Evolutionary conservation across 495 filamentous ascomycete species (phyloP).

Genomic region (Aspergillus indologenus): DNA sequence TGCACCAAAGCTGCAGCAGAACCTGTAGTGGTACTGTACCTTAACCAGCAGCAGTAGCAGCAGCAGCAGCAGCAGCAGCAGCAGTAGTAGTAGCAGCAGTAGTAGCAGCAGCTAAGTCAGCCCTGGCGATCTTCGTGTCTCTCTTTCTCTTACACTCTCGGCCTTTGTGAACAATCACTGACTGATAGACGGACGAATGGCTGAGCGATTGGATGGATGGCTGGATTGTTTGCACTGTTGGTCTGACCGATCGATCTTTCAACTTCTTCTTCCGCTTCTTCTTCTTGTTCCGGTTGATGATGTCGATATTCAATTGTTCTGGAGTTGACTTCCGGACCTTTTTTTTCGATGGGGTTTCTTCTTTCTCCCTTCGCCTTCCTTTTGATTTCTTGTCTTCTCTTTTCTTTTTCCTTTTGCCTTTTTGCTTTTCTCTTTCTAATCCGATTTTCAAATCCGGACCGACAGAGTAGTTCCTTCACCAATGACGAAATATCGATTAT

Average conservation of each 20-base stretch:
- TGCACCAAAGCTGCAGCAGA: slow-evolving; percentile 7
- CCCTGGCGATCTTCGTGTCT: not conserved
- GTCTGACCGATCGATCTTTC: not conserved
- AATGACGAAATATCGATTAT: slow-evolving; percentile 1
- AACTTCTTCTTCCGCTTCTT: slow-evolving; percentile 1
- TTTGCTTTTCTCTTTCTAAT: slow-evolving; percentile 1
- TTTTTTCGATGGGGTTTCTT: not conserved
- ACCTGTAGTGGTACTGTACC: not conserved
- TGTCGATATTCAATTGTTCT: slow-evolving; percentile 4
- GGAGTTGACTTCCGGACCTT: not conserved
- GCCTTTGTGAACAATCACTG: not conserved
- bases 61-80: not conserved
- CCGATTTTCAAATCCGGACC: not conserved
- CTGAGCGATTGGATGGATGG: too few species aligned
- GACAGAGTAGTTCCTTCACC: not conserved
- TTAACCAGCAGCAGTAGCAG: not conserved
- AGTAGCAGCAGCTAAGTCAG: not conserved
- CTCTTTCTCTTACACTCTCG: too few species aligned
- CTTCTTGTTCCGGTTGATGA: not conserved
- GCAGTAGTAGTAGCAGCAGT: not conserved
- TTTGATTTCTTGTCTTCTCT: slow-evolving; percentile 5
- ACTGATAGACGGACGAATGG: too few species aligned
- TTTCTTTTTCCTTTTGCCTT: slow-evolving; percentile 8
- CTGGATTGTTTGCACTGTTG: not conserved
- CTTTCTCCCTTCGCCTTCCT: slow-evolving; percentile 4